A percentile compares a stretch with the other conserved stretches of the same genome.
These are phyloP conservation scores for Apiospora arundinis DNA, from an alignment of 2,329 filamentous ascomycete genomes.

Conservation along the genomic window DNA sequence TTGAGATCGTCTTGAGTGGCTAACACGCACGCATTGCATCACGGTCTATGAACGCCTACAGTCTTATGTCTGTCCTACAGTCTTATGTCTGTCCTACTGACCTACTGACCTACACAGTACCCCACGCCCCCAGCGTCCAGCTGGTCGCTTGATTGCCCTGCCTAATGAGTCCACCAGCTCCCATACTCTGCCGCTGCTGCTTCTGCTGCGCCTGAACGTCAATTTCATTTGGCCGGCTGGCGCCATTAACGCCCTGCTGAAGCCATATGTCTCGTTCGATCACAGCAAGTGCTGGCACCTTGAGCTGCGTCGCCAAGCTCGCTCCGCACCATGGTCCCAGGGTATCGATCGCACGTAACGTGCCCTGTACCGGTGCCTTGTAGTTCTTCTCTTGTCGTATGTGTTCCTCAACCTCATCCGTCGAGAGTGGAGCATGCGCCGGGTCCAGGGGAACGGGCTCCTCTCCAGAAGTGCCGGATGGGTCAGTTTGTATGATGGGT, in stretches of 20 bases:
- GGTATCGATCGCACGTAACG: slow-evolving; percentile 70
- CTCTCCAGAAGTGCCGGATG: slow-evolving; percentile 28
- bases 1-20: not conserved
- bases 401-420: slow-evolving; percentile 64
- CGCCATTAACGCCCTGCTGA: slow-evolving; percentile 69
- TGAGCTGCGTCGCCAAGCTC: slow-evolving; percentile 72
- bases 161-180: slow-evolving; percentile 57
- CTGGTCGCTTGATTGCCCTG: slow-evolving; percentile 48
- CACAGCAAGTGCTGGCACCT: slow-evolving; percentile 71
- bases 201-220: slow-evolving; percentile 56
- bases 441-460: slow-evolving; percentile 42
- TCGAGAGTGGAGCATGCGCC: slow-evolving; percentile 53
- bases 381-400: slow-evolving; percentile 54
- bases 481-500: slow-evolving; percentile 29
- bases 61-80: not conserved
- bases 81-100: not conserved
- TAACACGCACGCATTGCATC: slow-evolving; percentile 1
- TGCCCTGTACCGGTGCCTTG: slow-evolving; percentile 56
- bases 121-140: slow-evolving; percentile 71
- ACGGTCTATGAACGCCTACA: not conserved
- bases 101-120: slow-evolving; percentile 48
- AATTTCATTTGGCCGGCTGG: slow-evolving; percentile 64
- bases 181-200: slow-evolving; percentile 68
- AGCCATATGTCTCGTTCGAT: slow-evolving; percentile 76
- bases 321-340: slow-evolving; percentile 78